Base-by-base conservation (phyloP, 202 grass and related monocot genomes). In the Saccharum hybrid region DNA sequence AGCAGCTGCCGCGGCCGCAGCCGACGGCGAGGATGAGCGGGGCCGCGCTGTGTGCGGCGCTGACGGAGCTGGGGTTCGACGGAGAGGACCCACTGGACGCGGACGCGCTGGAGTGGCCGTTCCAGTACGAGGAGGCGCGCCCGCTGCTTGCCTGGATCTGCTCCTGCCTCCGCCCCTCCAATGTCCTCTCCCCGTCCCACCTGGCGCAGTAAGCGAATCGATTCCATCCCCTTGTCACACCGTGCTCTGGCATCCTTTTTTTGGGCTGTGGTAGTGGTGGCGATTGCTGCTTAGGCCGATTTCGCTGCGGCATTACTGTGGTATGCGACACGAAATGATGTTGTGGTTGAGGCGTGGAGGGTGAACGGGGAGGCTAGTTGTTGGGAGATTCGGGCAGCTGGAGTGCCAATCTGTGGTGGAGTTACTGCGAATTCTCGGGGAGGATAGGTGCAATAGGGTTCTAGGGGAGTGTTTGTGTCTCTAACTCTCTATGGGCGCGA, bases 61-160 rank as follows among this genome's bases (percentile, higher is more conserved):
- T 96, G 61, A 83, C 77, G 87, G 93, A 98, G 86, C 81, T 98
- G 81, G 96, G 96, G 34, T 98, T 96, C 75, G 91, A 98, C 23
- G 95, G 87, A 68, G 90, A 91, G 80, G 95, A 93, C 80, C 89
- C 91, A 65, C 89, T 99, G 21, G 93, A 99, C 83, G 88, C 89
- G 54, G 96, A 96, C 84, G 94, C 93, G 66, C 94, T 99, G 81
- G 96, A 99, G 88, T 99, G 96, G 96, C 96, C 96, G 21, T 99
- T 99, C 83, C 96, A 99, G 93, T 99, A 99, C 88, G 93, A 99
- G 77, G 96, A 96, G 86, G 93, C 76, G 73, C 89, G 93, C 41
- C 96, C 91, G 43, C 82, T 99, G 42, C 91, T 99, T n/a, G 87
- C 92, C 11, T 99, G 96, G 96, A 99, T 96, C 96, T 99, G 96